A percentile compares a stretch with the other conserved stretches of the same genome.
Evolutionary conservation across 768 basidiomycete genomes (phyloP).

Genomic region (Collybia mongolica): DNA sequence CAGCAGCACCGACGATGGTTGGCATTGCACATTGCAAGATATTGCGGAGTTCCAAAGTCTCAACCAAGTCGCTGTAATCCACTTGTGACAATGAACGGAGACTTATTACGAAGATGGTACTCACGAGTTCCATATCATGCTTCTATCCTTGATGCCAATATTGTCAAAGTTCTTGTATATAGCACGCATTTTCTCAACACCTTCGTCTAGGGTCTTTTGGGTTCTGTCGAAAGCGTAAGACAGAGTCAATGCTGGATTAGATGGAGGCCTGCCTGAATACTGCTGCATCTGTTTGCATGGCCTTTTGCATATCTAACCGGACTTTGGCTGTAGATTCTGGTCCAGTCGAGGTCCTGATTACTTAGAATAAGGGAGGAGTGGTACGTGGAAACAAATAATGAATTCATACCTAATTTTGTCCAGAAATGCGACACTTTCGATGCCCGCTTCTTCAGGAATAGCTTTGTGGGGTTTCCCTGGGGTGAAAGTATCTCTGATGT

Average conservation of each 20-base stretch:
- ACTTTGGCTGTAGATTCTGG: constrained; percentile 86
- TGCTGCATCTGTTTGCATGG: constrained; percentile 97
- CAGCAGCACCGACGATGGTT: constrained; percentile 90
- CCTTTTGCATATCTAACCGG: constrained; percentile 96
- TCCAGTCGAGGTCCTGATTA: constrained; percentile 68
- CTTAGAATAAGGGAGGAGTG: constrained; percentile 1
- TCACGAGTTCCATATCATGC: constrained; percentile 99
- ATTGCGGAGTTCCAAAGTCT: constrained; percentile 97
- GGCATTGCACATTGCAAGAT: constrained; percentile 93
- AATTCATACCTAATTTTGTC: constrained; percentile 74
- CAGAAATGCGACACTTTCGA: constrained; percentile 80
- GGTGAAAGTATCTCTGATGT: constrained; percentile 88
- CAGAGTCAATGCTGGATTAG: constrained; percentile 1
- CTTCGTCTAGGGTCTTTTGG: constrained; percentile 86
- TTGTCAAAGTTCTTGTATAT: constrained; percentile 90
- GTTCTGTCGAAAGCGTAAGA: constrained; percentile 47
- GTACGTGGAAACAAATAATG: not conserved
- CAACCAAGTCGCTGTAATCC: constrained; percentile 81
- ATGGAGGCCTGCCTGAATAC: constrained; percentile 72
- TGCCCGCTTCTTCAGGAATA: constrained; percentile 84
- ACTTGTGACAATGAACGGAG: constrained; percentile 4
- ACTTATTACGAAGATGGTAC: constrained; percentile 23
- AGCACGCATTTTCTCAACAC: constrained; percentile 79
- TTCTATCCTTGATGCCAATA: constrained; percentile 95
- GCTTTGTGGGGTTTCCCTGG: constrained; percentile 90